Evolutionary conservation across 2,329 filamentous ascomycete genomes (phyloP), one percentile per base, ranked within the genome.

Genomic region (Pseudogymnoascus pannorum): DNA sequence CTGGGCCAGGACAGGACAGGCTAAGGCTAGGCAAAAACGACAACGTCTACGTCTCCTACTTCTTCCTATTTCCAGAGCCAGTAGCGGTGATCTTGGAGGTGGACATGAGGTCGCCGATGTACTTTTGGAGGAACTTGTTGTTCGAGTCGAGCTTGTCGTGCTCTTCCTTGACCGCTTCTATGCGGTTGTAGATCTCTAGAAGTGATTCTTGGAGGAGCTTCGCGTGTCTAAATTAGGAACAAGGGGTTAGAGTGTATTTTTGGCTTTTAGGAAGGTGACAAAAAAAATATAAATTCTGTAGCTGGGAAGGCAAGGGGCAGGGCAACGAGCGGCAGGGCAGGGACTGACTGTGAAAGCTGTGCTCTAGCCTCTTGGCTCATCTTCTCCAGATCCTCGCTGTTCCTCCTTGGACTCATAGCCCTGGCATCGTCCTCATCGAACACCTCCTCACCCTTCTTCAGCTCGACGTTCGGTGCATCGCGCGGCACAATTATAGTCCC

Each of bases 101-200:
- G 68, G 91, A 90, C 84, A 96, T 97, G 61, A 97, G 81, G 71
- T 96, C 93, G 66, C 93, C 93, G 70, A 97, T 97, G 73, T 97
- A 97, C 74, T 96, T 96, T 75, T 97, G 93, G 57, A 99, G 77
- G 72, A 97, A 97, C 71, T 92, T 93, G 81, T 99, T 99, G 74
- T 97, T 92, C 74, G 84, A 94, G 75, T 97, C 92, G 60, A 99
- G 85, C 76, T 96, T 97, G 77, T 97, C 91, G 72, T 99, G 92
- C 72, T 97, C 93, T 68, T 89, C 88, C 74, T 92, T 91, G 66
- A 97, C 92, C 29, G 91, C 90, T 72, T 99, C 94, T 73, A 97
- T 95, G 59, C 92, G 89, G 75, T 96, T 91, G 67, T 96, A 91
- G 44, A 97, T 88, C 65, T 88, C 90, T 64, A 95, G 81, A 33